Evolutionary conservation across 2,329 filamentous ascomycete genomes (phyloP).

Genomic region (Leptographium wingfieldii): DNA sequence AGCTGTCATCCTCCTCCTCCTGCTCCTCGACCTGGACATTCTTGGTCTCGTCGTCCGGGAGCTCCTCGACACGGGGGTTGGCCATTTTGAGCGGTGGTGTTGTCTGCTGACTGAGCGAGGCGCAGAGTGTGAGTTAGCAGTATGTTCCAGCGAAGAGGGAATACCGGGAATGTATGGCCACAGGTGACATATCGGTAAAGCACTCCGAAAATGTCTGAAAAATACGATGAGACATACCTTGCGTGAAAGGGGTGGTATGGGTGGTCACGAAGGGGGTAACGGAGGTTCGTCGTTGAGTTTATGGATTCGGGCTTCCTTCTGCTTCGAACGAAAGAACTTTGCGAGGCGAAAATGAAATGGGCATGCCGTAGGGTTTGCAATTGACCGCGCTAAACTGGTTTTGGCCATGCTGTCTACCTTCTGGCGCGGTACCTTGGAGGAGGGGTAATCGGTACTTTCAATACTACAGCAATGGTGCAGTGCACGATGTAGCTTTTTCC

Average conservation of each 20-base stretch:
- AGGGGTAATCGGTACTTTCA: background rate
- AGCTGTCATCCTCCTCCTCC: constrained; percentile 57
- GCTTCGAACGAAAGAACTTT: background rate
- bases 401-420: background rate
- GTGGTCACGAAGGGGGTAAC: background rate
- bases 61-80: constrained; percentile 95
- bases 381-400: constrained; percentile 5
- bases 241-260: background rate
- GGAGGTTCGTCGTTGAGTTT: background rate
- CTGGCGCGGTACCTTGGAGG: background rate
- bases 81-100: constrained; percentile 55
- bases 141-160: background rate
- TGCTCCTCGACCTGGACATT: constrained; percentile 69
- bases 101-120: background rate
- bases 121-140: background rate
- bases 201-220: background rate
- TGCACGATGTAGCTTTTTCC: background rate
- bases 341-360: constrained; percentile 5
- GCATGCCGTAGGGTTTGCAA: constrained; percentile 6
- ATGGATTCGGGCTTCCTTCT: background rate
- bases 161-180: background rate
- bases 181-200: background rate
- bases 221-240: background rate
- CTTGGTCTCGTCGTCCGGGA: constrained; percentile 80
- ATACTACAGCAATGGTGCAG: background rate